Conservation (phyloP, 2,329 filamentous ascomycete genomes). For the Pseudofabraea citricarpa region DNA sequence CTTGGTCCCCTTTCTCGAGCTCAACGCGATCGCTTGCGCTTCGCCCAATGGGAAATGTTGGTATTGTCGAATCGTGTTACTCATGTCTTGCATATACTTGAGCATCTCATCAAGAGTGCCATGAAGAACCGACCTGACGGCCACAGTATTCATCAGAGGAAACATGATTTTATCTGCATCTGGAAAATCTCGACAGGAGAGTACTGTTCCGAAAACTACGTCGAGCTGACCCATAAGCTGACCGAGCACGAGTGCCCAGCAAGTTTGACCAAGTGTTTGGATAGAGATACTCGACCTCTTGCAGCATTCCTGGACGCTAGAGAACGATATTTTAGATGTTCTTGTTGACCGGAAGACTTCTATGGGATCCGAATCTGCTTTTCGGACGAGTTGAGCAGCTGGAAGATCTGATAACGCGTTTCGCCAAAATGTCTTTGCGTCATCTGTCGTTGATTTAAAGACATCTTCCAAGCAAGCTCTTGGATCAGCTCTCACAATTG, state of each 20-base stretch:
- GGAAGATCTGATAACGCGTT: slow-evolving; percentile 54
- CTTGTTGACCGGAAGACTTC: slow-evolving; percentile 38
- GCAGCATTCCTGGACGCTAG: slow-evolving; percentile 54
- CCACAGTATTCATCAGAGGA: slow-evolving; percentile 88
- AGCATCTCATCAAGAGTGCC: slow-evolving; percentile 62
- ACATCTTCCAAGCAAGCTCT: slow-evolving; percentile 47
- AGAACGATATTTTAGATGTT: slow-evolving; percentile 35
- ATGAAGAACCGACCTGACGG: slow-evolving; percentile 68
- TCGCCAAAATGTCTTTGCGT: slow-evolving; percentile 64
- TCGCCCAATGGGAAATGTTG: slow-evolving; percentile 76
- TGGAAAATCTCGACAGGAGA: slow-evolving; percentile 78
- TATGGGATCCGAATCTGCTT: slow-evolving; percentile 2
- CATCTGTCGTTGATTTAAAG: slow-evolving; percentile 31
- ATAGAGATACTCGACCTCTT: slow-evolving; percentile 62
- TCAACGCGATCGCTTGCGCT: slow-evolving; percentile 36
- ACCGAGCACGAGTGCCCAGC: slow-evolving; percentile 69
- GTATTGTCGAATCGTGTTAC: slow-evolving; percentile 60
- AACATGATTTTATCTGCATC: slow-evolving; percentile 67
- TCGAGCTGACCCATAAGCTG: slow-evolving; percentile 61
- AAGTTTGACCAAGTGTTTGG: slow-evolving; percentile 71
- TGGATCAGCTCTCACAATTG: slow-evolving; percentile 40
- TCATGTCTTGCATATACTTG: slow-evolving; percentile 66
- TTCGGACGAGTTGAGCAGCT: slow-evolving; percentile 33
- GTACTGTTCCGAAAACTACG: slow-evolving; percentile 74
- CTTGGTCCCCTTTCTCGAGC: neutral